These are phyloP conservation scores for Senna tora DNA, from an alignment of 306 rosid species.

Conservation along the genomic window DNA sequence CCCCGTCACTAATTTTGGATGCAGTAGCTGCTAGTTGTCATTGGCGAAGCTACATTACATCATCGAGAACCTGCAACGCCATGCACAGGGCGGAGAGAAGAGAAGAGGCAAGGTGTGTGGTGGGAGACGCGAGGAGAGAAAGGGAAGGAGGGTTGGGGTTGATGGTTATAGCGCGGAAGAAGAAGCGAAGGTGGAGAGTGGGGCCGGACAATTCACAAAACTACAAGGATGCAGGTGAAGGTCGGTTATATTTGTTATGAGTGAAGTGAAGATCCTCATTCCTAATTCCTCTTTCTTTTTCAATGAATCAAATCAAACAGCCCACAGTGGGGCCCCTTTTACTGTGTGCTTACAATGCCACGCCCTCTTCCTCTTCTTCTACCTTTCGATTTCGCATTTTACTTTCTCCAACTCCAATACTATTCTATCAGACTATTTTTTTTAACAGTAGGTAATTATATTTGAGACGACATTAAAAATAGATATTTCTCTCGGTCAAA, in stretches of 20 bases:
- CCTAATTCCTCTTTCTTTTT: too few relatives aligned
- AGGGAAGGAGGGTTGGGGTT: not conserved
- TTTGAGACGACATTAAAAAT: too few relatives aligned
- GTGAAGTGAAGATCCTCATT: too few relatives aligned
- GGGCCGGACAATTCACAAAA: not conserved
- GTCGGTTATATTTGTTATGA: conserved; percentile 1
- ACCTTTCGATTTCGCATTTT: too few relatives aligned
- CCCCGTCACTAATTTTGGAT: too few relatives aligned
- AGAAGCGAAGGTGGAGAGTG: not conserved
- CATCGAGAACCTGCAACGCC: conserved; percentile 1
- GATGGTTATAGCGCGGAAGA: not conserved
- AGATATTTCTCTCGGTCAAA: too few relatives aligned
- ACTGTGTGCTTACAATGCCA: not conserved
- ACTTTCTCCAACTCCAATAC: too few relatives aligned
- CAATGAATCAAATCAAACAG: too few relatives aligned
- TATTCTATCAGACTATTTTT: too few relatives aligned
- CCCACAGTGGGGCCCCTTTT: not conserved
- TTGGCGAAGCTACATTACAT: conserved; percentile 10
- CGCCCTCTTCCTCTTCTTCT: too few relatives aligned
- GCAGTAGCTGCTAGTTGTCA: not conserved
- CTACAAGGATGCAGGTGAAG: not conserved
- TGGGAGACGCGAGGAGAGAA: not conserved
- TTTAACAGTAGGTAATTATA: too few relatives aligned
- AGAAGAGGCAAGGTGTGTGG: conserved; percentile 1
- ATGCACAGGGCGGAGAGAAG: conserved; percentile 32